Evolutionary conservation across 495 filamentous ascomycete genomes (phyloP).

Genomic region (Penicillium mononematosum): DNA sequence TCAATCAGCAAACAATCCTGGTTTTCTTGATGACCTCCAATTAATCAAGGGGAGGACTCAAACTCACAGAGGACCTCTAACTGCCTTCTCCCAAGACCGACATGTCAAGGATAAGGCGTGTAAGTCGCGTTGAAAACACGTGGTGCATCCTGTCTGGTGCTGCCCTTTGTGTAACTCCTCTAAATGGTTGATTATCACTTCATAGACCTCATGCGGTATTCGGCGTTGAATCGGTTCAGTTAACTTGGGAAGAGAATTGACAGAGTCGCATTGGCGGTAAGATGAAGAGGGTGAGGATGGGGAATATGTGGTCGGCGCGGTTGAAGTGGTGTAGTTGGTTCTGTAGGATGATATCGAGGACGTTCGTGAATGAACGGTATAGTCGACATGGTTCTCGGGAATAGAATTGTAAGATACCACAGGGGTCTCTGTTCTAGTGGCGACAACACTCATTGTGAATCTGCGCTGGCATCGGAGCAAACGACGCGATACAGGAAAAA

Average conservation of each 20-base stretch:
- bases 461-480: slow-evolving; percentile 25
- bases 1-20: slow-evolving; percentile 14
- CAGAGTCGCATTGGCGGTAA: slow-evolving; percentile 39
- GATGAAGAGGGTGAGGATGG: slow-evolving; percentile 39
- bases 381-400: slow-evolving; percentile 18
- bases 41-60: neutral
- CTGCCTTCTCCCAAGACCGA: slow-evolving; percentile 66
- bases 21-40: neutral
- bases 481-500: slow-evolving; percentile 11
- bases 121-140: slow-evolving; percentile 77
- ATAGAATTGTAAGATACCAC: slow-evolving; percentile 33
- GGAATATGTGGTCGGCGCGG: slow-evolving; percentile 41
- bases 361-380: slow-evolving; percentile 34
- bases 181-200: slow-evolving; percentile 54
- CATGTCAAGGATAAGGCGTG: slow-evolving; percentile 64
- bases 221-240: slow-evolving; percentile 47
- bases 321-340: slow-evolving; percentile 41
- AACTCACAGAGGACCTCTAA: slow-evolving; percentile 62
- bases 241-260: slow-evolving; percentile 35
- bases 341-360: slow-evolving; percentile 46
- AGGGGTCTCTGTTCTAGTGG: slow-evolving; percentile 42
- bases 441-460: slow-evolving; percentile 44
- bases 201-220: slow-evolving; percentile 56
- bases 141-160: slow-evolving; percentile 56
- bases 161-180: slow-evolving; percentile 47